phyloP scores from a whole-genome alignment of 805 yeast genomes.

The Blastobotrys chiropterorum region DNA sequence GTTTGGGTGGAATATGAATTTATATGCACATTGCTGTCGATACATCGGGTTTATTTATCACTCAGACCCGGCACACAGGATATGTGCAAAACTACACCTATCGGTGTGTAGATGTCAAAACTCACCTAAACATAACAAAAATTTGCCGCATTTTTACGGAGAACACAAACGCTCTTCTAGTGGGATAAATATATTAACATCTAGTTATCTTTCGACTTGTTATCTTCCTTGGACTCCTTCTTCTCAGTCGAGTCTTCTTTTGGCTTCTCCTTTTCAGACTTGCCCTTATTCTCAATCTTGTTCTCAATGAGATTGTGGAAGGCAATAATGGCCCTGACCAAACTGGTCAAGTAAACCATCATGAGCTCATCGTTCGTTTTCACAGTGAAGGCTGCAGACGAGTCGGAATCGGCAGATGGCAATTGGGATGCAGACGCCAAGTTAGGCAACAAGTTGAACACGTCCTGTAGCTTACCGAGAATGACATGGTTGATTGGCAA shows the following conservation, averaged over 20 bases:
- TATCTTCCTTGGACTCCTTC: neutral
- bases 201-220: neutral
- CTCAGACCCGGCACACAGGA: too few species aligned
- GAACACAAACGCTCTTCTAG: neutral
- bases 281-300: constrained; percentile 71
- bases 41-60: too few species aligned
- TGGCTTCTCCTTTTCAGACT: constrained; percentile 9
- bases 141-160: too few species aligned
- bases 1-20: too few species aligned
- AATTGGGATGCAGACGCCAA: constrained; percentile 35
- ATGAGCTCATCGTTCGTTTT: constrained; percentile 95
- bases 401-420: constrained; percentile 37
- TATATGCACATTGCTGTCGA: too few species aligned
- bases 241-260: neutral
- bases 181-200: neutral
- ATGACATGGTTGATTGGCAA: constrained; percentile 88
- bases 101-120: too few species aligned
- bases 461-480: constrained; percentile 87
- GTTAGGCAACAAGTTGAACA: constrained; percentile 88
- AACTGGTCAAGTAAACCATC: constrained; percentile 82
- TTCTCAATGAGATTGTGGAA: constrained; percentile 96
- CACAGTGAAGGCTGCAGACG: constrained; percentile 76
- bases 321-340: constrained; percentile 91
- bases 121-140: too few species aligned
- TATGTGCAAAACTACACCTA: too few species aligned